phyloP scores from a whole-genome alignment of 2,329 filamentous ascomycete species.

The Aspergillus eucalypticola region DNA sequence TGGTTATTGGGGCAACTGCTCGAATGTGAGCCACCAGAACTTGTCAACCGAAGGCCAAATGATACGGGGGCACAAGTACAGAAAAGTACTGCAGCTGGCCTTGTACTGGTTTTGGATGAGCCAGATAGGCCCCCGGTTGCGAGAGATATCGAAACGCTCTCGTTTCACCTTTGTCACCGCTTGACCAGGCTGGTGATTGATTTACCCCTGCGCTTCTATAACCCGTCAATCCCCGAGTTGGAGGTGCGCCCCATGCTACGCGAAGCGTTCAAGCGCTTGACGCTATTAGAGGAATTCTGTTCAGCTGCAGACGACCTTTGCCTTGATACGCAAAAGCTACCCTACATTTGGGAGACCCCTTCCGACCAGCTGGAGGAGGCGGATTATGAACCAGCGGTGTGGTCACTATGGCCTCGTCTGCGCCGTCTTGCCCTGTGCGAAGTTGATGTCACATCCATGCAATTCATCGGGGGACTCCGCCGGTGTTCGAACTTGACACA shows the following conservation, averaged over 20 bases:
- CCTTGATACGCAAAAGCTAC: conserved; percentile 4
- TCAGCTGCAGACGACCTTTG: conserved; percentile 17
- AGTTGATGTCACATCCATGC: conserved; percentile 7
- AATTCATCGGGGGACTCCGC: conserved; percentile 11
- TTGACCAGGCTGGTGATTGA: conserved; percentile 15
- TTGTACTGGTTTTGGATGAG: conserved; percentile 15
- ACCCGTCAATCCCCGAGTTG: conserved; percentile 11
- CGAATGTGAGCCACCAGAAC: background rate
- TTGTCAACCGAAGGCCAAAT: background rate
- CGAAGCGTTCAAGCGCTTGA: conserved; percentile 14
- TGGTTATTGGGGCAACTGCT: conserved; percentile 1
- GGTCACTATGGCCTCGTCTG: conserved; percentile 18
- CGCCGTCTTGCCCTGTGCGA: conserved; percentile 17
- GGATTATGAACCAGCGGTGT: conserved; percentile 11
- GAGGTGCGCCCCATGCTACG: conserved; percentile 11
- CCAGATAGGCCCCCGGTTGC: conserved; percentile 6
- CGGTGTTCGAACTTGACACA: conserved; percentile 15
- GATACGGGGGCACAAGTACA: background rate
- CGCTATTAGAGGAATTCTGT: conserved; percentile 15
- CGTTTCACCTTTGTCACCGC: background rate
- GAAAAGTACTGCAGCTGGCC: background rate
- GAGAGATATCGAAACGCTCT: conserved; percentile 10
- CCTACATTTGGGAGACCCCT: background rate
- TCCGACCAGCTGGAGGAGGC: background rate
- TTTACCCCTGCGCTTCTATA: conserved; percentile 13